A percentile compares a stretch with the other conserved stretches of the same genome.
Evolutionary conservation across 108 stramenopile species (phyloP).

Genomic region (Nitzschia sp.): DNA sequence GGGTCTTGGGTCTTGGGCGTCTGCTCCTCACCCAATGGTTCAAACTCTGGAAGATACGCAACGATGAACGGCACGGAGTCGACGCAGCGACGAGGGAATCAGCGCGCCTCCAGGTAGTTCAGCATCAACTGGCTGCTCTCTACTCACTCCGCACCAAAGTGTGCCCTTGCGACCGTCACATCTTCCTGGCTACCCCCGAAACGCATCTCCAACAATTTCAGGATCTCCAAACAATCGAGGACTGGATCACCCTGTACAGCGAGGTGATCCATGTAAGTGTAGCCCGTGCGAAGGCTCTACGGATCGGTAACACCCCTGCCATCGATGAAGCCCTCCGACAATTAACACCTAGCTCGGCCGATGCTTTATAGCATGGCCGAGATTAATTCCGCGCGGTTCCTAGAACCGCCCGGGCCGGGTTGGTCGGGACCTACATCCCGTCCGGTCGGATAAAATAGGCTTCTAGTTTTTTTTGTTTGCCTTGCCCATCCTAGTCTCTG

Average conservation of each 20-base stretch:
- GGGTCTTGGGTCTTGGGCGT: background rate
- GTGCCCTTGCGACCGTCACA: background rate
- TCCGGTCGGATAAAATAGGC: background rate
- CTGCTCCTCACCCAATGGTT: background rate
- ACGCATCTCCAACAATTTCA: background rate
- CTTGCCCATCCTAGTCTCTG: no score
- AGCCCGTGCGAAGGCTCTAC: background rate
- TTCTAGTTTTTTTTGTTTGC: background rate
- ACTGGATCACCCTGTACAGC: background rate
- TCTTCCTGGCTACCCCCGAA: background rate
- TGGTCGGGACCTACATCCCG: no score
- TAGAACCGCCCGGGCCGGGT: no score
- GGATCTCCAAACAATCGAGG: background rate
- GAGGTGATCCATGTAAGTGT: background rate
- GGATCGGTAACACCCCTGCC: background rate
- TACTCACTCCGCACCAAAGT: background rate
- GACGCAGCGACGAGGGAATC: background rate
- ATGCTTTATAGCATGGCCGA: background rate
- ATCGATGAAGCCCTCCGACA: background rate
- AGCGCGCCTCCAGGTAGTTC: background rate
- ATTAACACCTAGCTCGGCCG: background rate
- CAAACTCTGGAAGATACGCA: background rate
- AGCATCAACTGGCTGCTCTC: background rate
- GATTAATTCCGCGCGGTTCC: background rate
- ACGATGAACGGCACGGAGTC: background rate